Base-by-base conservation (phyloP, 768 basidiomycete species). In the Pisolithus orientalis region DNA sequence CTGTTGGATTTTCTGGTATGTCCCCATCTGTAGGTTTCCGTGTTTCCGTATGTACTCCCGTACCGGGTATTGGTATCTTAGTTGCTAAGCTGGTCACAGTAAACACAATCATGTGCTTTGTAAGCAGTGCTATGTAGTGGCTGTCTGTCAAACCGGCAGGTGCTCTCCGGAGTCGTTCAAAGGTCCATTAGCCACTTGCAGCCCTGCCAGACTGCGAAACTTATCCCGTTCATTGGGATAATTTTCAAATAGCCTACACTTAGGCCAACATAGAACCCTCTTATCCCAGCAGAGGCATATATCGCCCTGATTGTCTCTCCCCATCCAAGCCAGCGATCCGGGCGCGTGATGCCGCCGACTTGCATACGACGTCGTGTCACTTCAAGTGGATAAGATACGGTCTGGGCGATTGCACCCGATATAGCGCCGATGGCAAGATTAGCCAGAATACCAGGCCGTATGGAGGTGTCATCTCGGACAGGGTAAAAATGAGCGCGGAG, bases 221-320 rank as follows among this genome's bases (percentile, higher is more conserved):
- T 90, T 51, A 95, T 86, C 53, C 93, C 91, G 24, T 86, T 95
- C 94, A 97, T 95, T 11, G 95, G 95, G 53, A 96, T 80, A 39
- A 95, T 83, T 76, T 98, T 97, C 50, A 97, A 60, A 70, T 91
- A 96, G 2, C 95, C 95, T 59, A 97, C 89, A 51, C 84, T 80
- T 55, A 98, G 71, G 0, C 95, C 95, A 29, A 96, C 84, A 62
- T 85, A 97, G 69, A 96, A 96, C 2, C 92, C 94, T 66, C 83
- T 75, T 82, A 80, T 85, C 9, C 94, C 93, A n/a, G 78, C 74
- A 5, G 75, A 66, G 6, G 64, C 62, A 76, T 84, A 94, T 25
- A 97, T 80, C 6, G 70, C 63, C 49, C 66, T 66, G n/a, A 83
- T 76, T 0, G 90, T 93, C 70, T 95, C 91, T 48, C 79, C 77